Conservation (phyloP, 306 rosid genomes). For the Cucumis melo region DNA sequence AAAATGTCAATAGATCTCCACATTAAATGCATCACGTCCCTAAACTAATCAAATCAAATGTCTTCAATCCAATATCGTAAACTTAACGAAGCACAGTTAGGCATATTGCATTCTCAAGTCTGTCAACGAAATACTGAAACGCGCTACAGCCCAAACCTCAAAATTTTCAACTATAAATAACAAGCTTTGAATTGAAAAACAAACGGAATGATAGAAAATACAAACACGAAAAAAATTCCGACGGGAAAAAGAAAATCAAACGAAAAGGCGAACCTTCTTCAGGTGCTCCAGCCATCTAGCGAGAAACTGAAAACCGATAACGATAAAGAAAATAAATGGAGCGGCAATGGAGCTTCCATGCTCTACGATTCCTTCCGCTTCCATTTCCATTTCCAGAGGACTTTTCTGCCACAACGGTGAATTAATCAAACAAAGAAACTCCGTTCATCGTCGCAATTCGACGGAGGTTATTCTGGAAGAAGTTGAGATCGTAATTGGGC, state of each 20-base stretch:
- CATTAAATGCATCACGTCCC: background rate
- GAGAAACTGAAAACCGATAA: slow-evolving; percentile 43
- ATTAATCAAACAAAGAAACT: background rate
- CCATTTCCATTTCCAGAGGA: slow-evolving; percentile 16
- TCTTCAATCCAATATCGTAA: background rate
- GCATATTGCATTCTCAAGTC: background rate
- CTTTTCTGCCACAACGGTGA: background rate
- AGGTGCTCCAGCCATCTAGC: slow-evolving; percentile 36
- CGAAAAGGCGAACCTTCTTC: slow-evolving; percentile 31
- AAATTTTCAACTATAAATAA: background rate
- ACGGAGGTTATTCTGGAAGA: background rate
- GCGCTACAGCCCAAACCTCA: background rate
- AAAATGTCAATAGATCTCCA: slow-evolving; percentile 1
- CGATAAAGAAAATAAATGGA: slow-evolving; percentile 38
- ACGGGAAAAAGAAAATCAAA: background rate
- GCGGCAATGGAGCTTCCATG: slow-evolving; percentile 44
- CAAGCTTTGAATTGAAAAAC: background rate
- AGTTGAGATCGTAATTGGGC: background rate
- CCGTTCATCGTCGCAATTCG: background rate
- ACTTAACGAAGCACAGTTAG: background rate
- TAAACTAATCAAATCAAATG: background rate
- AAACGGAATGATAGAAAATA: background rate
- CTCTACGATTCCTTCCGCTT: slow-evolving; percentile 18
- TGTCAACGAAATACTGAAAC: background rate
- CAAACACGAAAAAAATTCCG: background rate